phyloP scores from a whole-genome alignment of 257 asterid genomes.

The Cordia subcordata region DNA sequence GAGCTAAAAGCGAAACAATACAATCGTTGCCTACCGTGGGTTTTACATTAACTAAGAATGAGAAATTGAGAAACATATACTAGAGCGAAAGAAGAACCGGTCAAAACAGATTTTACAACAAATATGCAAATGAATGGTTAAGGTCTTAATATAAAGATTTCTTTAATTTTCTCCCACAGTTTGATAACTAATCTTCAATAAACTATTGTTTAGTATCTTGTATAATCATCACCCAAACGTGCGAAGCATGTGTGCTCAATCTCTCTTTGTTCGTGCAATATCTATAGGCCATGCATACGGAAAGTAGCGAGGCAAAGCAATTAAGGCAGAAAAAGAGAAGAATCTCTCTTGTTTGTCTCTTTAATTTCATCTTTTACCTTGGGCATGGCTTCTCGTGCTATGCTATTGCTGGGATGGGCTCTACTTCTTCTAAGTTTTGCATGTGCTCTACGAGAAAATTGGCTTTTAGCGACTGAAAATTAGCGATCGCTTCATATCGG shows the following conservation, averaged over 20 bases:
- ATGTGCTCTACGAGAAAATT: too few relatives aligned
- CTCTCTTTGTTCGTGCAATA: neutral
- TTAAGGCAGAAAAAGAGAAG: neutral
- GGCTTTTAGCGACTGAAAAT: too few relatives aligned
- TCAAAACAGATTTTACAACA: slow-evolving; percentile 1
- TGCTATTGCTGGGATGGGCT: slow-evolving; percentile 19
- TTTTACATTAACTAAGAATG: too few relatives aligned
- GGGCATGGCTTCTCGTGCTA: too few relatives aligned
- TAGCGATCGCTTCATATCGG: too few relatives aligned
- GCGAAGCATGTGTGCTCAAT: slow-evolving; percentile 7
- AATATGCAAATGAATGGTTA: neutral
- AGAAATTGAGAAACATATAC: too few relatives aligned
- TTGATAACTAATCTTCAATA: slow-evolving; percentile 8
- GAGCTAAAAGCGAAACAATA: too few relatives aligned
- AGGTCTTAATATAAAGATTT: neutral
- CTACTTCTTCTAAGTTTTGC: slow-evolving; percentile 22
- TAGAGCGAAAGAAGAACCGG: too few relatives aligned
- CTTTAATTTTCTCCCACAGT: slow-evolving; percentile 13
- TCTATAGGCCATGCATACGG: neutral
- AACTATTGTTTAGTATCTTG: neutral
- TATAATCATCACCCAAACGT: slow-evolving; percentile 14
- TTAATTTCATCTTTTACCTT: too few relatives aligned
- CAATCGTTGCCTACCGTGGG: too few relatives aligned
- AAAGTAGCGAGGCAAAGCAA: neutral
- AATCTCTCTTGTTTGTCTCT: neutral